These are phyloP conservation scores for Apiospora hydei DNA, from an alignment of 2,329 filamentous ascomycete species.

Conservation along the genomic window DNA sequence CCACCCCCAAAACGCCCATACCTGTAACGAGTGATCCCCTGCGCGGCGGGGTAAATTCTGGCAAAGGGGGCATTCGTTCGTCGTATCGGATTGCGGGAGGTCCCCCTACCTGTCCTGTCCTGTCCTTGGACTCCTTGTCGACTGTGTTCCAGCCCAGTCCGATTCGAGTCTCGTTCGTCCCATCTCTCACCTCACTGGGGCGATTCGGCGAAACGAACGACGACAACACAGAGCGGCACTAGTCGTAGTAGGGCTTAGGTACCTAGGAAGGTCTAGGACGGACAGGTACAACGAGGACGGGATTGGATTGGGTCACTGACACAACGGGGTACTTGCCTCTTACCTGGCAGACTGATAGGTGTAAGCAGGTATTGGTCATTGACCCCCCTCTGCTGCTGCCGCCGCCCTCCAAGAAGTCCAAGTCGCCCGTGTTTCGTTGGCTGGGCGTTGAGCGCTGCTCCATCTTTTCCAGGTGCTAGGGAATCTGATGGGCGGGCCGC, in stretches of 20 bases:
- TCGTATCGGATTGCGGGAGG: slow-evolving; percentile 24
- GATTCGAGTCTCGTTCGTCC: slow-evolving; percentile 18
- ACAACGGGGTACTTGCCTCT: background rate
- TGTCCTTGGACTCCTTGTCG: background rate
- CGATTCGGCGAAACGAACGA: background rate
- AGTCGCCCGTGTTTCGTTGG: background rate
- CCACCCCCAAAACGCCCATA: slow-evolving; percentile 29
- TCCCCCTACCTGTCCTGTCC: background rate
- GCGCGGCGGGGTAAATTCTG: slow-evolving; percentile 43
- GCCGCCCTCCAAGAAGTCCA: background rate
- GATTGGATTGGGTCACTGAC: background rate
- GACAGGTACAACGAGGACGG: background rate
- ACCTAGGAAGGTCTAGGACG: background rate
- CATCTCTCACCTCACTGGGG: slow-evolving; percentile 9
- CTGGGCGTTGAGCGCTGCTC: background rate
- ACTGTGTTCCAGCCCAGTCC: slow-evolving; percentile 11
- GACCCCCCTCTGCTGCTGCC: background rate
- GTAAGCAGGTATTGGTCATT: background rate
- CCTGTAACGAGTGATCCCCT: slow-evolving; percentile 37
- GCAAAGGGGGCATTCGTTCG: background rate
- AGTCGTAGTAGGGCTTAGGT: background rate
- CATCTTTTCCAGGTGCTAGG: slow-evolving; percentile 14
- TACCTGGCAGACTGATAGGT: background rate
- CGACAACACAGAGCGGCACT: background rate
- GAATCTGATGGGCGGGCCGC: slow-evolving; percentile 10